Conservation (phyloP, 1,284 basidiomycete genomes). For the Fistulina hepatica region DNA sequence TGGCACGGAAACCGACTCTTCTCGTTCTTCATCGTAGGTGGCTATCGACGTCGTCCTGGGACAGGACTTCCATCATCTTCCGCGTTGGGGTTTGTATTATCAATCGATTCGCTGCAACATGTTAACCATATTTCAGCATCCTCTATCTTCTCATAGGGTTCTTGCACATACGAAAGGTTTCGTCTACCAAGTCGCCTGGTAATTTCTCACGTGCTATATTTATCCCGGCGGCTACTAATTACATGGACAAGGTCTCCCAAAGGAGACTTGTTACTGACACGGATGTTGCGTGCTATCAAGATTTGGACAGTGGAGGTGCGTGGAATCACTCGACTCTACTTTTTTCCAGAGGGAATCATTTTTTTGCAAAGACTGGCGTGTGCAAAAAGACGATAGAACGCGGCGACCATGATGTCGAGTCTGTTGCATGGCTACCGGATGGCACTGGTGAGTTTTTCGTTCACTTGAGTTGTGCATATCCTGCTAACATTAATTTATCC, state of each 20-base stretch:
- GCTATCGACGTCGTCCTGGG: conserved; percentile 43
- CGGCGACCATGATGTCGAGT: conserved; percentile 45
- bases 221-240: conserved; percentile 5
- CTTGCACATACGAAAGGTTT: conserved; percentile 67
- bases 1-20: too few relatives aligned
- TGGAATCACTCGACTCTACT: conserved; percentile 5
- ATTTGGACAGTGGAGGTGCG: conserved; percentile 60
- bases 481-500: conserved; percentile 10
- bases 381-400: conserved; percentile 64
- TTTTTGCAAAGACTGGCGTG: conserved; percentile 46
- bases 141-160: conserved; percentile 48
- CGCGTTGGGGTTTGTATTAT: conserved; percentile 43
- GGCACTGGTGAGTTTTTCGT: conserved; percentile 39
- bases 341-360: background rate
- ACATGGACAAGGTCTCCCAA: conserved; percentile 46
- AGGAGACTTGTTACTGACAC: conserved; percentile 52
- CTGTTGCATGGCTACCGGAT: conserved; percentile 61
- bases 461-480: background rate
- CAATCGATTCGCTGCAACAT: background rate
- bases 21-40: too few relatives aligned
- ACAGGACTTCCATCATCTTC: conserved; percentile 65
- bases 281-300: conserved; percentile 60
- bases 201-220: conserved; percentile 9
- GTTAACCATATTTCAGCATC: conserved; percentile 29
- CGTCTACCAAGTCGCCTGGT: conserved; percentile 74